These are phyloP conservation scores for Yarrowia divulgata DNA, from an alignment of 805 yeast genomes.

Conservation along the genomic window DNA sequence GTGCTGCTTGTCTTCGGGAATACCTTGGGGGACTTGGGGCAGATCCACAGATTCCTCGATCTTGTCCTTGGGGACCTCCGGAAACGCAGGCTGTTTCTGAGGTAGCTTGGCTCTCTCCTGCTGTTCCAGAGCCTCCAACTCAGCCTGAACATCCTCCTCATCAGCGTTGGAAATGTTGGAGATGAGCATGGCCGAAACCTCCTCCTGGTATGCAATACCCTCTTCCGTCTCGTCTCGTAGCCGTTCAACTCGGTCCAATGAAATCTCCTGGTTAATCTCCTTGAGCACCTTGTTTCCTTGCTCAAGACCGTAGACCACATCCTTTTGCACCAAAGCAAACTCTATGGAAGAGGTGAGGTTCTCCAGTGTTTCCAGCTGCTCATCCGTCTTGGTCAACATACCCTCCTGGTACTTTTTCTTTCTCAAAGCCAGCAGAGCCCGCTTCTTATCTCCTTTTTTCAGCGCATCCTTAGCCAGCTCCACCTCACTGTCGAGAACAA, in stretches of 20 bases:
- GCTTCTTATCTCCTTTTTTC: constrained; percentile 59
- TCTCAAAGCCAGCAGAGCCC: constrained; percentile 74
- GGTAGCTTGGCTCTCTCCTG: constrained; percentile 41
- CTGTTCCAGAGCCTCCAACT: constrained; percentile 46
- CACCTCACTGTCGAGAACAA: constrained; percentile 67
- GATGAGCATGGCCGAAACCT: constrained; percentile 52
- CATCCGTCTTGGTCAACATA: constrained; percentile 71
- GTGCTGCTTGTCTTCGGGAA: constrained; percentile 12
- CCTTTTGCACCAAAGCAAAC: constrained; percentile 86
- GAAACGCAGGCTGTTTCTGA: constrained; percentile 8
- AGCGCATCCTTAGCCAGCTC: constrained; percentile 65
- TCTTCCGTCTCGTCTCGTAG: constrained; percentile 86
- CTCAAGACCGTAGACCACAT: constrained; percentile 78
- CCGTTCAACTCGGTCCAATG: constrained; percentile 76
- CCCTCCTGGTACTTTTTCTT: constrained; percentile 83
- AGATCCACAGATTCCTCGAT: constrained; percentile 11
- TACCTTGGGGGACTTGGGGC: constrained; percentile 3
- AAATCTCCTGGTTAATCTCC: constrained; percentile 79
- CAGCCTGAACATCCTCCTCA: constrained; percentile 50
- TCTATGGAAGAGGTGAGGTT: constrained; percentile 68
- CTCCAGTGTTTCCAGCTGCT: constrained; percentile 81
- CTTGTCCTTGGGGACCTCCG: constrained; percentile 24
- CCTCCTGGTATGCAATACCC: constrained; percentile 76
- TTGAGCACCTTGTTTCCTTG: constrained; percentile 81
- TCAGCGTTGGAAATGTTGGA: constrained; percentile 51